Conservation (phyloP, 805 yeast species). For the Schizosaccharomyces japonicus region DNA sequence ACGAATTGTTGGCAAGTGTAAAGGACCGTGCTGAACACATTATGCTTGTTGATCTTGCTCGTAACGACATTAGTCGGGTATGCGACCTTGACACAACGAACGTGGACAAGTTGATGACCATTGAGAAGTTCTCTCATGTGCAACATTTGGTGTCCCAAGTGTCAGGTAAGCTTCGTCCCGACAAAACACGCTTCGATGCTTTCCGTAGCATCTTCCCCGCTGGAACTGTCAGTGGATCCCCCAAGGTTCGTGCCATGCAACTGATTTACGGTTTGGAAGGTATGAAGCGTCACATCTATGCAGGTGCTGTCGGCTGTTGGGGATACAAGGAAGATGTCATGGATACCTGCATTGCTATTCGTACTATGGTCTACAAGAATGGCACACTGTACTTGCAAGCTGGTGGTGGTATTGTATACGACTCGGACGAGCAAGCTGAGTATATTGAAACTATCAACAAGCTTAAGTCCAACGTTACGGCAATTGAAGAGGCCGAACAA, state of each 20-base stretch:
- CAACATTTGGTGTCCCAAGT: slow-evolving; percentile 92
- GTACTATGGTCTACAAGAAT: slow-evolving; percentile 90
- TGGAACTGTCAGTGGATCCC: slow-evolving; percentile 97
- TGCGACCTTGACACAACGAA: slow-evolving; percentile 65
- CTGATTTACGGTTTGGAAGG: slow-evolving; percentile 68
- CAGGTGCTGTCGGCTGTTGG: slow-evolving; percentile 98
- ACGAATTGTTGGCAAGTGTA: slow-evolving; percentile 41
- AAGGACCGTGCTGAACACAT: slow-evolving; percentile 96
- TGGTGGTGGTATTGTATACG: slow-evolving; percentile 95
- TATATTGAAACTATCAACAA: slow-evolving; percentile 91
- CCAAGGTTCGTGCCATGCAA: slow-evolving; percentile 92
- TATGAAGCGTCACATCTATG: slow-evolving; percentile 88
- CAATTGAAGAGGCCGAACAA: slow-evolving; percentile 80
- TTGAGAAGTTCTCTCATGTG: slow-evolving; percentile 88
- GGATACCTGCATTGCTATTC: slow-evolving; percentile 93
- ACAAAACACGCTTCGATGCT: slow-evolving; percentile 81
- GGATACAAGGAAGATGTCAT: slow-evolving; percentile 80
- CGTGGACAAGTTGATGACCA: slow-evolving; percentile 70
- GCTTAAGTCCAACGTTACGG: slow-evolving; percentile 77
- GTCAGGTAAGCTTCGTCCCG: slow-evolving; percentile 66
- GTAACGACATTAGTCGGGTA: slow-evolving; percentile 89
- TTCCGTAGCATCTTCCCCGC: slow-evolving; percentile 96
- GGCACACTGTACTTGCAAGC: slow-evolving; percentile 86
- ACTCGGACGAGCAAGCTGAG: slow-evolving; percentile 86
- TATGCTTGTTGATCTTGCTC: slow-evolving; percentile 91